phyloP scores from a whole-genome alignment of 306 rosid species.

The Alnus rubra region DNA sequence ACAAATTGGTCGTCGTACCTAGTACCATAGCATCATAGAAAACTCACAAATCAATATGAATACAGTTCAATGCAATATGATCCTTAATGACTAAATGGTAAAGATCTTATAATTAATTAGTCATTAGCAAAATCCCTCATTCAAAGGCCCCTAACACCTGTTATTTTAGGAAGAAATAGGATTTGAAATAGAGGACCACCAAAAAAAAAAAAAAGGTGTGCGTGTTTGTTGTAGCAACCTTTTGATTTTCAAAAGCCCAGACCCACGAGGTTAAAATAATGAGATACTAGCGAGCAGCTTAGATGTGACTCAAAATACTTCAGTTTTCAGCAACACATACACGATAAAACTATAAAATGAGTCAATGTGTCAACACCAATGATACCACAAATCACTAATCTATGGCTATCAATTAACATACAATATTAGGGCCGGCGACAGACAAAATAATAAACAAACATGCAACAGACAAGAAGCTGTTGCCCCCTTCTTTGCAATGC shows the following conservation, averaged over 20 bases:
- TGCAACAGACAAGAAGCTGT: not conserved
- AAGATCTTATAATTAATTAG: not conserved
- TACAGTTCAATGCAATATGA: no score
- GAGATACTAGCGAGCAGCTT: not conserved
- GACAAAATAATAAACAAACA: not conserved
- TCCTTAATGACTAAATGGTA: not conserved
- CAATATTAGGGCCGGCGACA: not conserved
- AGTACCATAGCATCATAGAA: conserved; percentile 29
- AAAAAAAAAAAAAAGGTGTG: not conserved
- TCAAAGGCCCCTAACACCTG: not conserved
- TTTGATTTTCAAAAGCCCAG: not conserved
- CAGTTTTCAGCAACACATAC: not conserved
- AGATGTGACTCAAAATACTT: not conserved
- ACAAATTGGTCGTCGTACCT: conserved; percentile 81
- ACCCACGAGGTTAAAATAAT: not conserved
- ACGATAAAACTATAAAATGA: not conserved
- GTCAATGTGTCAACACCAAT: not conserved
- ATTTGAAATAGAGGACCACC: not conserved
- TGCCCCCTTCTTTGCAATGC: not conserved
- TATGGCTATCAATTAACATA: not conserved
- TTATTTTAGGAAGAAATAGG: no score
- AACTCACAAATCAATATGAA: not conserved
- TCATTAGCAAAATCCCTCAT: not conserved
- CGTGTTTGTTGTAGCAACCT: not conserved
- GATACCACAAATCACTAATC: not conserved